Evolutionary conservation across 2,329 filamentous ascomycete genomes (phyloP).

Genomic region (Cytospora paraplurivora): DNA sequence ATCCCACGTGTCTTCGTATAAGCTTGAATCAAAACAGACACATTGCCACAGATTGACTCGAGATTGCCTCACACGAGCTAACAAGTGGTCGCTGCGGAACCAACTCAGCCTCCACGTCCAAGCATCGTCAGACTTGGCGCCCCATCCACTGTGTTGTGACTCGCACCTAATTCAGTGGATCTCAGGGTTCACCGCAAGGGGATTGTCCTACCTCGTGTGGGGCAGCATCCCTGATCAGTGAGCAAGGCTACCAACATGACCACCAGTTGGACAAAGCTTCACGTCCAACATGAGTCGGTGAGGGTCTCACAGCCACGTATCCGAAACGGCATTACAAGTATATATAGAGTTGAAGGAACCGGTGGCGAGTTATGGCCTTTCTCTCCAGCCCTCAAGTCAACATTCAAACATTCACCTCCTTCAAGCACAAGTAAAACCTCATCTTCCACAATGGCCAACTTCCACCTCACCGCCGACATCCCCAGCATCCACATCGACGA

Average conservation of each 20-base stretch:
- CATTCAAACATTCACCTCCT: not conserved
- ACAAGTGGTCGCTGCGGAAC: conserved; percentile 8
- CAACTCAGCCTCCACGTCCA: conserved; percentile 10
- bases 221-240: conserved; percentile 10
- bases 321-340: not conserved
- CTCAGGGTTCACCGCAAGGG: conserved; percentile 15
- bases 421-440: not conserved
- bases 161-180: conserved; percentile 20
- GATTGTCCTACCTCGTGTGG: conserved; percentile 12
- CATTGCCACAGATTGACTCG: not conserved
- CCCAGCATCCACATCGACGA: conserved; percentile 49
- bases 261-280: not conserved
- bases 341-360: not conserved
- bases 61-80: conserved; percentile 14
- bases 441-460: conserved; percentile 22
- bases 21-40: no score
- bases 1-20: conserved; percentile 14
- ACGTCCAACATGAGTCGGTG: not conserved
- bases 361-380: not conserved
- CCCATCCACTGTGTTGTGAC: conserved; percentile 15
- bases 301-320: not conserved
- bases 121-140: conserved; percentile 22
- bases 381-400: not conserved
- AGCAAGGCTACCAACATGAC: not conserved
- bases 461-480: conserved; percentile 25